These are phyloP conservation scores for Thymus quinquecostatus DNA, from an alignment of 257 asterid genomes.

Conservation along the genomic window DNA sequence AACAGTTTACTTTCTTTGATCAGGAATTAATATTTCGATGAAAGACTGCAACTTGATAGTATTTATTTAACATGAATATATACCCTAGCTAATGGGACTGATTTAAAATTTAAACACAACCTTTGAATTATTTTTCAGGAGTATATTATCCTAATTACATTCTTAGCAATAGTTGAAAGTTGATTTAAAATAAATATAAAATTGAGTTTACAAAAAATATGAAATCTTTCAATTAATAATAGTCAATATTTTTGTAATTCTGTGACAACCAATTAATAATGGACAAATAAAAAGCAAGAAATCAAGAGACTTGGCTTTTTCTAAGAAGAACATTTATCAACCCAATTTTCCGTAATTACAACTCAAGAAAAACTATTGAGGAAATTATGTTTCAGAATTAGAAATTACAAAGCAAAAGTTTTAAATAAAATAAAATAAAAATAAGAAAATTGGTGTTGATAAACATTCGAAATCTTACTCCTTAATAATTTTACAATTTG, in stretches of 20 bases:
- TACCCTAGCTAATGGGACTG: too few species aligned
- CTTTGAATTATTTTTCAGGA: too few species aligned
- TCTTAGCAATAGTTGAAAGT: too few species aligned
- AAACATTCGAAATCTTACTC: slow-evolving; percentile 25
- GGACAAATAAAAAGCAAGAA: neutral
- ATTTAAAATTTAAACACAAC: neutral
- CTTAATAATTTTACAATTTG: slow-evolving; percentile 60
- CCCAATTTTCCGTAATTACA: slow-evolving; percentile 46
- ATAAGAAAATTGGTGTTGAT: slow-evolving; percentile 25
- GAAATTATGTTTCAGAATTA: slow-evolving; percentile 24
- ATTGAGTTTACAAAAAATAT: neutral
- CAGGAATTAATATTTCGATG: neutral
- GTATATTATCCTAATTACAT: too few species aligned
- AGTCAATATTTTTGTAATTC: too few species aligned
- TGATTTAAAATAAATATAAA: too few species aligned
- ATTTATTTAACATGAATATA: neutral
- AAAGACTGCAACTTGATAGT: neutral
- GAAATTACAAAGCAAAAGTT: slow-evolving; percentile 2
- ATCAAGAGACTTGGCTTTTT: neutral
- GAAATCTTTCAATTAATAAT: neutral
- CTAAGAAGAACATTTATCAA: slow-evolving; percentile 34
- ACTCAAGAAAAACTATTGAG: slow-evolving; percentile 30
- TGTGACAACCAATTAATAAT: too few species aligned
- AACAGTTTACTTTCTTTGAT: neutral
- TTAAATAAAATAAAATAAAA: neutral